phyloP scores from a whole-genome alignment of 768 basidiomycete genomes.

The Filobasidium floriforme region DNA sequence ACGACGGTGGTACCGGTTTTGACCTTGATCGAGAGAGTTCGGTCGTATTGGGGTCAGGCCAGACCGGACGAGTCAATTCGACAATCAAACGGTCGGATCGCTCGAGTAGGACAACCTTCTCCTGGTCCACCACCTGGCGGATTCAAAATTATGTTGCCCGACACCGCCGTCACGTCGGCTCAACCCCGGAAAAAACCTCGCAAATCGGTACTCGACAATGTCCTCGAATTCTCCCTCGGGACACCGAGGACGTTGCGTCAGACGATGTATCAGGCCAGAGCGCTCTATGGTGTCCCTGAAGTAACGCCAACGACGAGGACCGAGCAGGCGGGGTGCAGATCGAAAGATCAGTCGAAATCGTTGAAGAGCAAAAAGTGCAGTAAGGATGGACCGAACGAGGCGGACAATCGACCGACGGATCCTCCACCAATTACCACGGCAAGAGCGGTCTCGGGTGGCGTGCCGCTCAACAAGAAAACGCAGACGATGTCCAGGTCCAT shows the following conservation, averaged over 20 bases:
- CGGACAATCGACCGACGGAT: too few species aligned
- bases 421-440: too few species aligned
- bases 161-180: not conserved
- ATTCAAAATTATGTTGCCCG: not conserved
- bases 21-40: not conserved
- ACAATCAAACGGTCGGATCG: too few species aligned
- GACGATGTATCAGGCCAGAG: not conserved
- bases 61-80: not conserved
- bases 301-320: not conserved
- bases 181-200: slow-evolving; percentile 1
- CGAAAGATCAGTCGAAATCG: too few species aligned
- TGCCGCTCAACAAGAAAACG: too few species aligned
- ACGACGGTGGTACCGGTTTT: not conserved
- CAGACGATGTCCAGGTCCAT: too few species aligned
- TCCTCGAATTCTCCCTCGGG: not conserved
- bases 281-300: not conserved
- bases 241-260: not conserved
- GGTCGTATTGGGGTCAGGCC: not conserved
- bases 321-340: too few species aligned
- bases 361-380: too few species aligned
- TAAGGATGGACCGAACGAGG: too few species aligned
- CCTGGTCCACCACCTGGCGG: not conserved
- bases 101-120: not conserved
- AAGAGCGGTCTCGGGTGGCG: too few species aligned
- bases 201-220: slow-evolving; percentile 1